A percentile compares a stretch with the other conserved stretches of the same genome.
These are phyloP conservation scores for Quercus glauca DNA, from an alignment of 306 rosid species.

Conservation along the genomic window DNA sequence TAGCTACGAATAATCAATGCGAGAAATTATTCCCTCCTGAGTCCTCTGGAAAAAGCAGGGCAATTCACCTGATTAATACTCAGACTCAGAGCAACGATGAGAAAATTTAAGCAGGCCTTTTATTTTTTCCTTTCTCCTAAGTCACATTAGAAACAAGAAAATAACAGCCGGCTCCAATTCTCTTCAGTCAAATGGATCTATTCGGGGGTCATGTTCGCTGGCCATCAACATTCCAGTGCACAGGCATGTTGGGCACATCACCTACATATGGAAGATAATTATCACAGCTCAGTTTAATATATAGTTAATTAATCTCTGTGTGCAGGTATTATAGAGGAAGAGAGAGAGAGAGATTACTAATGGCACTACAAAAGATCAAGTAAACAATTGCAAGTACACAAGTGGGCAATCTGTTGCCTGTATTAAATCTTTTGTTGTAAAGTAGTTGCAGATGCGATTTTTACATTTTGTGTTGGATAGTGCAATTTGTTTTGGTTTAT, in stretches of 20 bases:
- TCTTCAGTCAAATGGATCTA: slow-evolving; percentile 80
- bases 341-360: neutral
- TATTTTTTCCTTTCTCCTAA: neutral
- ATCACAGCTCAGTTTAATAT: neutral
- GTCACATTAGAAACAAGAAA: neutral
- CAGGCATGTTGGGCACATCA: slow-evolving; percentile 94
- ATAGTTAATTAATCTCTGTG: neutral
- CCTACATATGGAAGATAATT: slow-evolving; percentile 37
- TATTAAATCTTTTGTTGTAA: too few species aligned
- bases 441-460: too few species aligned
- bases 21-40: neutral
- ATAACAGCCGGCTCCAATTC: neutral
- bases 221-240: slow-evolving; percentile 99
- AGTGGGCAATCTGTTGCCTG: neutral
- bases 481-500: too few species aligned
- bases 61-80: neutral
- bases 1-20: neutral
- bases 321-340: neutral
- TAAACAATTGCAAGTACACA: neutral
- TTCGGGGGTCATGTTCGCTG: slow-evolving; percentile 85
- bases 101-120: neutral
- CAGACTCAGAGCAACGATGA: neutral
- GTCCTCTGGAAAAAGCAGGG: neutral
- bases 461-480: too few species aligned
- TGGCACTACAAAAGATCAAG: neutral